Evolutionary conservation across 2,329 filamentous ascomycete genomes (phyloP).

Genomic region (Trichophyton mentagrophytes): DNA sequence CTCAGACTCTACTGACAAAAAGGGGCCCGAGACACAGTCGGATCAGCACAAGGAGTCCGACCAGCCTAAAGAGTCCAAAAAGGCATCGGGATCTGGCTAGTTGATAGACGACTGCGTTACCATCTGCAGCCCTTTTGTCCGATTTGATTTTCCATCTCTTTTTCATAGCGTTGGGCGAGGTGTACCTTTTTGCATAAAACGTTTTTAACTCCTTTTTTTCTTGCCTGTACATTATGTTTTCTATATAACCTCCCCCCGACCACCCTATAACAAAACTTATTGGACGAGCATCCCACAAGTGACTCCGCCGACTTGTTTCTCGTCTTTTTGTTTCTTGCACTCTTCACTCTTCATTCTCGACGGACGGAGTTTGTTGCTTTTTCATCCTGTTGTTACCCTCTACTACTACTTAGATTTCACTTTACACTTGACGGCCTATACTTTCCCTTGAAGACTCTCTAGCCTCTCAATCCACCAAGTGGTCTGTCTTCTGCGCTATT

Average conservation of each 20-base stretch:
- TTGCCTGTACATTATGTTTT: neutral
- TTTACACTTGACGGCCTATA: neutral
- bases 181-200: slow-evolving; percentile 1
- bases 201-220: neutral
- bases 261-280: neutral
- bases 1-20: slow-evolving; percentile 17
- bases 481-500: neutral
- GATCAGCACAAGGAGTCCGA: slow-evolving; percentile 13
- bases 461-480: neutral
- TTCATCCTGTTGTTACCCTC: neutral
- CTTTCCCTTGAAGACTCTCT: neutral
- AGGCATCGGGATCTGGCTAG: slow-evolving; percentile 27
- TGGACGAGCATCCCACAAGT: too few relatives aligned
- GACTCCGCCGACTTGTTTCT: too few relatives aligned
- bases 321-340: too few relatives aligned
- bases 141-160: slow-evolving; percentile 3
- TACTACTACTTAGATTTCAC: neutral
- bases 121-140: neutral
- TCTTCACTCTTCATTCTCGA: too few relatives aligned
- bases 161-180: slow-evolving; percentile 29
- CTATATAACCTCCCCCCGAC: neutral
- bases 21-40: slow-evolving; percentile 16
- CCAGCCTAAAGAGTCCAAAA: slow-evolving; percentile 27
- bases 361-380: neutral
- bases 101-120: neutral